A percentile compares a stretch with the other conserved stretches of the same genome.
Evolutionary conservation across 2,329 filamentous ascomycete genomes (phyloP).

Genomic region (Ophiobolus disseminans): DNA sequence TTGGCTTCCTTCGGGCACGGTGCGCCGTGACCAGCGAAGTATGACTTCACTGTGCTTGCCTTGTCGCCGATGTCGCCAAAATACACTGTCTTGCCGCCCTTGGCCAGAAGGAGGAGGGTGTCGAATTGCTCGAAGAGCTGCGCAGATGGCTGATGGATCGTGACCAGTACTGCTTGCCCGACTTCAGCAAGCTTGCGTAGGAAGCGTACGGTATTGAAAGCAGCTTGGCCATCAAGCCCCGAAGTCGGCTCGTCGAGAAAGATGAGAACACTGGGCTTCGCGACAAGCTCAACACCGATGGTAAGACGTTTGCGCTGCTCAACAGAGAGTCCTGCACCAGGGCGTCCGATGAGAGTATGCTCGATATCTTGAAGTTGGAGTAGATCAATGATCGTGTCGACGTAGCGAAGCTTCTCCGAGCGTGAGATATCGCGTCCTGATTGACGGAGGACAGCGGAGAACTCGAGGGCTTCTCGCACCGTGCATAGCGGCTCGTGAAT

Average conservation of each 20-base stretch:
- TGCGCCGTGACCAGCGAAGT: conserved; percentile 58
- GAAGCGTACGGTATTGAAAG: not conserved
- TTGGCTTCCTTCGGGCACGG: conserved; percentile 59
- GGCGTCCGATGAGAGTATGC: conserved; percentile 64
- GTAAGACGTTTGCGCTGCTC: conserved; percentile 69
- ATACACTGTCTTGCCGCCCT: conserved; percentile 78
- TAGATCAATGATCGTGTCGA: conserved; percentile 65
- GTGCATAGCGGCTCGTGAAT: conserved; percentile 5
- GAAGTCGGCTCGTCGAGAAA: conserved; percentile 78
- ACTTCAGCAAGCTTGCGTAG: conserved; percentile 1
- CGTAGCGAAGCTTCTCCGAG: conserved; percentile 64
- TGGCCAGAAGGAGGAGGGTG: conserved; percentile 74
- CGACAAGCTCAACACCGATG: conserved; percentile 60
- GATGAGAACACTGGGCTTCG: conserved; percentile 70
- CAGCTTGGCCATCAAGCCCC: conserved; percentile 60
- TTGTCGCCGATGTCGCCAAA: conserved; percentile 80
- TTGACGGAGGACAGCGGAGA: conserved; percentile 65
- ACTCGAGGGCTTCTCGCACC: conserved; percentile 32
- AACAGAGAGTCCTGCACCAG: conserved; percentile 62
- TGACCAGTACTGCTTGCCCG: not conserved
- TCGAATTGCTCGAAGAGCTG: conserved; percentile 80
- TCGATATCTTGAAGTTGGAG: conserved; percentile 66
- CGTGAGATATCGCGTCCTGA: conserved; percentile 30
- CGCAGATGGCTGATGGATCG: not conserved
- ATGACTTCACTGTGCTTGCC: conserved; percentile 67